Evolutionary conservation across 768 basidiomycete species (phyloP).

Genomic region (Boletellus ananas): DNA sequence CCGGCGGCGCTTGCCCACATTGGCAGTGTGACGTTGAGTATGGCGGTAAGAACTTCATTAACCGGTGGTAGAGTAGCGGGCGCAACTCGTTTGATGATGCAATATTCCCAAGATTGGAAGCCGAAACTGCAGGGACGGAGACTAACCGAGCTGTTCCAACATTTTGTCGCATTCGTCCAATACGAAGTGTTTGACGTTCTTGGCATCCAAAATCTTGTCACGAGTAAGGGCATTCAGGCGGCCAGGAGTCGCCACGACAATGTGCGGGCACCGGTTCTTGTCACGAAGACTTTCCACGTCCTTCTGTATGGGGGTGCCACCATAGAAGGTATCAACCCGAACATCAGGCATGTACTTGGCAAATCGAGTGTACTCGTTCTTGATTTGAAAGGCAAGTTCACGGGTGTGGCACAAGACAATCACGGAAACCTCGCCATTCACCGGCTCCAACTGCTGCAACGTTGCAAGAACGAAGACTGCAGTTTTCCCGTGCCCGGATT

Average conservation of each 20-base stretch:
- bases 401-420: slow-evolving; percentile 98
- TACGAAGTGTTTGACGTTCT: slow-evolving; percentile 98
- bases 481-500: slow-evolving; percentile 98
- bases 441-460: slow-evolving; percentile 96
- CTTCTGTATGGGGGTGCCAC: slow-evolving; percentile 91
- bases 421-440: slow-evolving; percentile 96
- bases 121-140: slow-evolving; percentile 63
- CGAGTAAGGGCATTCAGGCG: slow-evolving; percentile 92
- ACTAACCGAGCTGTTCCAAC: slow-evolving; percentile 99
- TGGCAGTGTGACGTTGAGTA: slow-evolving; percentile 37
- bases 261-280: slow-evolving; percentile 97
- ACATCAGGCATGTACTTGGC: slow-evolving; percentile 99
- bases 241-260: slow-evolving; percentile 97
- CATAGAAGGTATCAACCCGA: slow-evolving; percentile 96
- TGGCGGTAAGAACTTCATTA: slow-evolving; percentile 36
- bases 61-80: slow-evolving; percentile 34
- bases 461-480: slow-evolving; percentile 98
- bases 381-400: slow-evolving; percentile 99
- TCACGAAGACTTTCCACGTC: slow-evolving; percentile 92
- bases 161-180: slow-evolving; percentile 99
- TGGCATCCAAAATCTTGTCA: slow-evolving; percentile 93
- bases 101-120: slow-evolving; percentile 38
- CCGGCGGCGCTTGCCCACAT: slow-evolving; percentile 38
- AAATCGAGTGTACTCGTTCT: slow-evolving; percentile 99
- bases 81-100: slow-evolving; percentile 50